Evolutionary conservation across 2,329 filamentous ascomycete genomes (phyloP).

Genomic region (Coniochaeta ligniaria): DNA sequence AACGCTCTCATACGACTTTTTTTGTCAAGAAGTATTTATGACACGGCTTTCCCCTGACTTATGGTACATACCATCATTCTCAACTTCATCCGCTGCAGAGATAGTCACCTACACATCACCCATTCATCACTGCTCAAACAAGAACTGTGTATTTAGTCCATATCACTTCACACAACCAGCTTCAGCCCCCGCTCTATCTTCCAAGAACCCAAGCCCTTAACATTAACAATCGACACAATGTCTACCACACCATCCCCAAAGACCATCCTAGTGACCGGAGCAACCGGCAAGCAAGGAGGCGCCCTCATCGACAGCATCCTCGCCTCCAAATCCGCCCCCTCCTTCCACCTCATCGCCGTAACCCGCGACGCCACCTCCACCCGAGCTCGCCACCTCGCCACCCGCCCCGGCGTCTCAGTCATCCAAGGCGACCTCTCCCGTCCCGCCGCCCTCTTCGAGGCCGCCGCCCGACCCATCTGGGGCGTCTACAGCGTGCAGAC

Average conservation of each 20-base stretch:
- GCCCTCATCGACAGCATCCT: conserved; percentile 18
- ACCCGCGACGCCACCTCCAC: conserved; percentile 41
- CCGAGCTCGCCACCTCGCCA: conserved; percentile 31
- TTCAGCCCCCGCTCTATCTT: background rate
- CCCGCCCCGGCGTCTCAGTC: conserved; percentile 38
- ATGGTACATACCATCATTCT: background rate
- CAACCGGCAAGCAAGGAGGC: conserved; percentile 23
- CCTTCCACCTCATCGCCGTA: conserved; percentile 43
- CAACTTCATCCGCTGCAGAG: background rate
- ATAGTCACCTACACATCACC: too few species aligned
- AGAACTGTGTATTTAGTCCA: too few species aligned
- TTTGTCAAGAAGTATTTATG: background rate
- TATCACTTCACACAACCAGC: background rate
- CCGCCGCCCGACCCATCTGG: conserved; percentile 32
- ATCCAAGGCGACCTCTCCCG: conserved; percentile 49
- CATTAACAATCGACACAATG: background rate
- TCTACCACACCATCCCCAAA: conserved; percentile 1
- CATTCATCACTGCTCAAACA: too few species aligned
- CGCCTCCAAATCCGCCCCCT: conserved; percentile 2
- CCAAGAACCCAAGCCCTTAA: background rate
- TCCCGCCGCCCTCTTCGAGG: conserved; percentile 35
- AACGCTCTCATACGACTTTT: background rate
- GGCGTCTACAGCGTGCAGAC: conserved; percentile 52
- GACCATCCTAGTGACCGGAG: conserved; percentile 17
- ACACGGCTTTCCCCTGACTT: background rate